These are phyloP conservation scores for Phaeophleospora eucalypticola DNA, from an alignment of 2,329 filamentous ascomycete species.

Conservation along the genomic window DNA sequence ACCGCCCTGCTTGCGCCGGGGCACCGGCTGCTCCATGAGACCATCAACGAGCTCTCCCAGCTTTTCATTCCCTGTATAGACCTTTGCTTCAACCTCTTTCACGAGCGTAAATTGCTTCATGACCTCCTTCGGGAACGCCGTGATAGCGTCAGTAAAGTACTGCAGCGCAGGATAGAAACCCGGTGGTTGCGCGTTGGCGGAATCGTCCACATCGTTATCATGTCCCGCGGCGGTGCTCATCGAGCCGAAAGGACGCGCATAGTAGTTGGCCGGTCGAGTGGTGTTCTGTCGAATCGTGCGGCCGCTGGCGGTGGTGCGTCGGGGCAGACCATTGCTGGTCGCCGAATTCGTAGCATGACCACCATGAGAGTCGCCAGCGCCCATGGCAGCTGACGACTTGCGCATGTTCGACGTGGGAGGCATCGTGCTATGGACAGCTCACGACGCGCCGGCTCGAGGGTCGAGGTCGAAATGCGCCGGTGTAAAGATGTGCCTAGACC, in stretches of 20 bases:
- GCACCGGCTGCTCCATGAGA: slow-evolving; percentile 48
- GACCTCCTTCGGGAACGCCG: slow-evolving; percentile 88
- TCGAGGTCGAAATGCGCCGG: not conserved
- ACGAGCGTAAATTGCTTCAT: slow-evolving; percentile 92
- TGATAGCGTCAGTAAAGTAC: slow-evolving; percentile 85
- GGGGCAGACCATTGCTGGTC: slow-evolving; percentile 13
- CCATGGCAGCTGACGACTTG: slow-evolving; percentile 15
- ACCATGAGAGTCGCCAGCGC: slow-evolving; percentile 8
- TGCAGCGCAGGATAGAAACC: slow-evolving; percentile 64
- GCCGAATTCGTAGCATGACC: slow-evolving; percentile 2
- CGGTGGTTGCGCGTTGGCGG: slow-evolving; percentile 28
- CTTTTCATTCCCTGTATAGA: slow-evolving; percentile 80
- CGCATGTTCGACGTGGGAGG: slow-evolving; percentile 20
- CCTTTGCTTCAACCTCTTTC: slow-evolving; percentile 97
- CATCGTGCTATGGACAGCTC: slow-evolving; percentile 7
- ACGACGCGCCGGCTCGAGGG: not conserved
- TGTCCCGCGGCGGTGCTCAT: slow-evolving; percentile 34
- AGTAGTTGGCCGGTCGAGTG: slow-evolving; percentile 48
- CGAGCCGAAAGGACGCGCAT: slow-evolving; percentile 46
- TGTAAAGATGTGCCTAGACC: not conserved
- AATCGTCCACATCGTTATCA: slow-evolving; percentile 23
- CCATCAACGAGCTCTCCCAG: slow-evolving; percentile 70
- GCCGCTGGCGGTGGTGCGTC: slow-evolving; percentile 37
- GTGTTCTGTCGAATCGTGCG: slow-evolving; percentile 45
- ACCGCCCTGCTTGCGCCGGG: slow-evolving; percentile 30